Conservation (phyloP, 2,329 filamentous ascomycete genomes). For the Dactylonectria macrodidyma region DNA sequence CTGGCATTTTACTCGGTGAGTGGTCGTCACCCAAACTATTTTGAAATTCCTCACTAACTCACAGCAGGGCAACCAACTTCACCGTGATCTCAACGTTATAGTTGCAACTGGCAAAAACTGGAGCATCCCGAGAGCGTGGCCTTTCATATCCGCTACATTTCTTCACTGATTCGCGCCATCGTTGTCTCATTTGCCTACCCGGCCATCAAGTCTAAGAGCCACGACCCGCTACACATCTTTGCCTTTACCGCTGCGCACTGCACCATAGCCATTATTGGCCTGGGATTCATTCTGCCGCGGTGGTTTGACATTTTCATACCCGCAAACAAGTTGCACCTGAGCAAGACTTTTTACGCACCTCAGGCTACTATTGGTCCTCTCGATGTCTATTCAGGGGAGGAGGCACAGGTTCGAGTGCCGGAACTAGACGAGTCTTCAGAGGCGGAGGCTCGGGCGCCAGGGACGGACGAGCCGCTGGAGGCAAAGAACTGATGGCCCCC, state of each 20-base stretch:
- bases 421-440: neutral
- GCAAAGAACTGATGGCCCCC: neutral
- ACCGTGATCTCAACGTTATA: conserved; percentile 66
- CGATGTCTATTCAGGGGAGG: neutral
- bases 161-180: conserved; percentile 62
- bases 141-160: conserved; percentile 63
- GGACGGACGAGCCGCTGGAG: neutral
- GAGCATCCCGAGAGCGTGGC: conserved; percentile 65
- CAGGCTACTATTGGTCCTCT: neutral
- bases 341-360: neutral
- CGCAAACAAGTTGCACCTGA: neutral
- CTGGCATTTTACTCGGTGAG: neutral
- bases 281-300: neutral
- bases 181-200: conserved; percentile 66
- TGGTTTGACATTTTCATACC: neutral
- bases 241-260: conserved; percentile 2
- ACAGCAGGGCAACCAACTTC: conserved; percentile 60
- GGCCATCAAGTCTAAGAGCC: conserved; percentile 59
- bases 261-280: neutral
- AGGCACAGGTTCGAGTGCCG: neutral
- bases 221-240: conserved; percentile 60
- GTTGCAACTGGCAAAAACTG: conserved; percentile 67
- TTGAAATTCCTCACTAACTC: neutral
- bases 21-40: neutral
- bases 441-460: neutral